Percentiles rank a stretch among this genome's conserved stretches.
phyloP scores from a whole-genome alignment of 805 yeast species.

The Dipodascus albidus region DNA sequence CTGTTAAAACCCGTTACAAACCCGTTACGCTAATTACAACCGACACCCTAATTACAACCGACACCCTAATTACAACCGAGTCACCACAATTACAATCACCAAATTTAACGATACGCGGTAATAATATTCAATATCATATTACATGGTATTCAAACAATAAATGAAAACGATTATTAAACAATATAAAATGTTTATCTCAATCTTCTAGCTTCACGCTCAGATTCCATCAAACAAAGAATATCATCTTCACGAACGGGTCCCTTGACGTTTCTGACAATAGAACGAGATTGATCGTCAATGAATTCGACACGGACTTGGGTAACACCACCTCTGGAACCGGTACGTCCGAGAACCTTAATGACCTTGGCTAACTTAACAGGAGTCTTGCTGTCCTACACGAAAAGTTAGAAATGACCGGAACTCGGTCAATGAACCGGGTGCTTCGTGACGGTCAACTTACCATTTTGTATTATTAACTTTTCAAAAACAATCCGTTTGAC shows the following conservation, averaged over 20 bases:
- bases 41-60: no score
- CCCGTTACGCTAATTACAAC: no score
- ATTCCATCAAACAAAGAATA: conserved; percentile 98
- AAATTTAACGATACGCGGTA: no score
- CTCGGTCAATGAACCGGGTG: no score
- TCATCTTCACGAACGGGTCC: conserved; percentile 98
- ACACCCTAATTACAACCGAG: no score
- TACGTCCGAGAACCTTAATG: conserved; percentile 98
- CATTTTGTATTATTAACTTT: neutral
- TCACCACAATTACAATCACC: no score
- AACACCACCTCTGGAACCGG: conserved; percentile 99
- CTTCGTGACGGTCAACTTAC: no score
- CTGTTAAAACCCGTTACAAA: no score
- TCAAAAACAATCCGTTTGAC: neutral
- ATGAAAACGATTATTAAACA: conserved; percentile 1
- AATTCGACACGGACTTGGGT: conserved; percentile 97
- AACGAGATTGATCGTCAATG: conserved; percentile 90
- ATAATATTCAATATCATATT: no score
- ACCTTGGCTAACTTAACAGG: conserved; percentile 99
- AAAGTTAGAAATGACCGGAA: neutral
- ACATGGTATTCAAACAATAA: neutral
- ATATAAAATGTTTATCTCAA: conserved; percentile 26
- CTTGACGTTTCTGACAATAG: conserved; percentile 94
- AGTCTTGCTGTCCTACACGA: conserved; percentile 30
- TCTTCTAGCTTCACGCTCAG: conserved; percentile 93